phyloP scores from a whole-genome alignment of 306 rosid genomes.

The Cucurbita pepo region DNA sequence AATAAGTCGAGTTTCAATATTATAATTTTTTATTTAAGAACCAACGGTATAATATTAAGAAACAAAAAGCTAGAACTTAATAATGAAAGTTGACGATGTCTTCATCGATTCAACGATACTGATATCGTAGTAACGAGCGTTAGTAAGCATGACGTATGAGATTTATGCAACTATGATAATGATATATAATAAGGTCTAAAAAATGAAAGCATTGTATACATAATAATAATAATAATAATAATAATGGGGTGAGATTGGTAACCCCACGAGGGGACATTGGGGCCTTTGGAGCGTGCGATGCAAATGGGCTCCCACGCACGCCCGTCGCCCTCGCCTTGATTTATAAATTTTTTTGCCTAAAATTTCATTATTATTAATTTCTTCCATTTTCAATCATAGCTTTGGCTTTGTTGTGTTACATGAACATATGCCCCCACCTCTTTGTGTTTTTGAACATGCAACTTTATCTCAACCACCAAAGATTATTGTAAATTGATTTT shows the following conservation, averaged over 20 bases:
- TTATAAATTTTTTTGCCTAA: not conserved
- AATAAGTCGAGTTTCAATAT: too few species aligned
- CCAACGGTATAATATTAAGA: too few species aligned
- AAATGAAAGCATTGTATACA: not conserved
- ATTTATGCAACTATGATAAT: not conserved
- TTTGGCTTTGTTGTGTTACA: not conserved
- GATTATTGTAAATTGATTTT: not conserved
- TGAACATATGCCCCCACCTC: not conserved
- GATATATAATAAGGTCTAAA: not conserved
- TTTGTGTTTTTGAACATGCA: not conserved
- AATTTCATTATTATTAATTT: not conserved
- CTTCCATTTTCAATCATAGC: not conserved
- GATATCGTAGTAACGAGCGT: too few species aligned
- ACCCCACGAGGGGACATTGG: constrained; percentile 3
- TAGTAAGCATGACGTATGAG: not conserved
- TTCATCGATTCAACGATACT: too few species aligned
- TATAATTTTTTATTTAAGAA: too few species aligned
- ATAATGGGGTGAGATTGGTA: not conserved
- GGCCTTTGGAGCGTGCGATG: not conserved
- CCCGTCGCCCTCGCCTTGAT: not conserved
- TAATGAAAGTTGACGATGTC: too few species aligned
- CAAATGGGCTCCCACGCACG: not conserved
- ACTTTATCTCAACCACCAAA: not conserved
- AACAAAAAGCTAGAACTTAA: too few species aligned
- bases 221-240: not conserved